These are phyloP conservation scores for Fusarium chlamydosporum DNA, from an alignment of 2,329 filamentous ascomycete genomes.

Conservation along the genomic window DNA sequence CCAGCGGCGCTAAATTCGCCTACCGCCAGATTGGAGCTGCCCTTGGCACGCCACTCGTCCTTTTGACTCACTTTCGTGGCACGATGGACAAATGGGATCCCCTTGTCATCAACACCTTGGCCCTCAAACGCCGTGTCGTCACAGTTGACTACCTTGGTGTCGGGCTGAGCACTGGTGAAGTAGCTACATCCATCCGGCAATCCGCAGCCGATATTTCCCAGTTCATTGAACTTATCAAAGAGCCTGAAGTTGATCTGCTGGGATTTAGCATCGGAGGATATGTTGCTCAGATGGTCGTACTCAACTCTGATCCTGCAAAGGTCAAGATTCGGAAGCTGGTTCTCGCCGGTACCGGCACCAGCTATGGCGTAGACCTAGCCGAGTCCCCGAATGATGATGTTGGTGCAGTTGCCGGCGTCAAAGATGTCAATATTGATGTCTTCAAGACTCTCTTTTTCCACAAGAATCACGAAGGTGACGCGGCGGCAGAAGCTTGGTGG, in stretches of 20 bases:
- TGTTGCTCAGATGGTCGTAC: constrained; percentile 16
- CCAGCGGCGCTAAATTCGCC: not conserved
- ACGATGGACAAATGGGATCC: constrained; percentile 29
- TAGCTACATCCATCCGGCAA: constrained; percentile 4
- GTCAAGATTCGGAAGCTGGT: constrained; percentile 7
- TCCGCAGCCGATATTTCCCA: constrained; percentile 17
- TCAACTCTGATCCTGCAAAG: constrained; percentile 1
- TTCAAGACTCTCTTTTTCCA: constrained; percentile 26
- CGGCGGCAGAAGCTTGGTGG: constrained; percentile 21
- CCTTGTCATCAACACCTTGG: constrained; percentile 2
- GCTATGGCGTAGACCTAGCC: not conserved
- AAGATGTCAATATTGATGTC: constrained; percentile 3
- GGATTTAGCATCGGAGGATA: constrained; percentile 8
- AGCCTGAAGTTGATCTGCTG: not conserved
- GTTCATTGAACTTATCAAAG: not conserved
- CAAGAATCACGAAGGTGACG: not conserved
- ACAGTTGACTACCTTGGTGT: constrained; percentile 18
- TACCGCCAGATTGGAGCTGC: constrained; percentile 17
- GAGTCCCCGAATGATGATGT: constrained; percentile 5
- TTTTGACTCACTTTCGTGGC: not conserved
- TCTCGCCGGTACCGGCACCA: constrained; percentile 4
- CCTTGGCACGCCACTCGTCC: not conserved
- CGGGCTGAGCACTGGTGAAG: constrained; percentile 8
- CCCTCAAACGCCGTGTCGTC: not conserved
- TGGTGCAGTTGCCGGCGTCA: constrained; percentile 2